A percentile compares a stretch with the other conserved stretches of the same genome.
Conservation (phyloP, 495 filamentous ascomycete species). For the Oleoguttula mirabilis region DNA sequence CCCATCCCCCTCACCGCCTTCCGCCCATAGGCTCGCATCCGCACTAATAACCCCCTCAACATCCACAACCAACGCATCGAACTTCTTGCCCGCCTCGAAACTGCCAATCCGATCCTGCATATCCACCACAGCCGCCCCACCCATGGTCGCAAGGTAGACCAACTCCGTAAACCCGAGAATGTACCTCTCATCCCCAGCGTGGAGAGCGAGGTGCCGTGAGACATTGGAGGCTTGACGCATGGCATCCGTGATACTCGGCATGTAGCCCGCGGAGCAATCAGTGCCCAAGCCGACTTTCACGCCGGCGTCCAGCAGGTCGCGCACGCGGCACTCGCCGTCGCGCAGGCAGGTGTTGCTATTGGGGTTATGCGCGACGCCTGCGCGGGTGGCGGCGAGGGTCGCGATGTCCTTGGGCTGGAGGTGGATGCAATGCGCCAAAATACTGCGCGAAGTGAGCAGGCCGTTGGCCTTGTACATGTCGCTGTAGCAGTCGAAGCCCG, state of each 20-base stretch:
- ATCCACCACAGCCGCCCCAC: conserved; percentile 4
- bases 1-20: not conserved
- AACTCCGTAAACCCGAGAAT: conserved; percentile 9
- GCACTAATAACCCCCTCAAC: conserved; percentile 7
- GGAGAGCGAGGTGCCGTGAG: conserved; percentile 7
- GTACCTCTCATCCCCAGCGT: not conserved
- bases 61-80: conserved; percentile 13
- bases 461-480: conserved; percentile 8
- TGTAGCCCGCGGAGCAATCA: conserved; percentile 12
- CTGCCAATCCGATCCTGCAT: conserved; percentile 6
- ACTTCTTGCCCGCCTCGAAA: conserved; percentile 10
- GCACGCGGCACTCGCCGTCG: conserved; percentile 8
- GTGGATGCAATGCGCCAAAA: conserved; percentile 11
- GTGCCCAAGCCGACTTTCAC: conserved; percentile 11
- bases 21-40: not conserved
- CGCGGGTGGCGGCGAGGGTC: conserved; percentile 2
- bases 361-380: conserved; percentile 10
- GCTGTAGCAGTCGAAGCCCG: not conserved
- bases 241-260: conserved; percentile 7
- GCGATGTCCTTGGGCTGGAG: conserved; percentile 7
- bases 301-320: conserved; percentile 10
- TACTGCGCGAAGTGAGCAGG: conserved; percentile 1
- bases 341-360: conserved; percentile 15
- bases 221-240: conserved; percentile 8
- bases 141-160: conserved; percentile 13